These are phyloP conservation scores for Chytridiales sp. DNA, from an alignment of 371 early-diverging fungal genomes.

Conservation along the genomic window DNA sequence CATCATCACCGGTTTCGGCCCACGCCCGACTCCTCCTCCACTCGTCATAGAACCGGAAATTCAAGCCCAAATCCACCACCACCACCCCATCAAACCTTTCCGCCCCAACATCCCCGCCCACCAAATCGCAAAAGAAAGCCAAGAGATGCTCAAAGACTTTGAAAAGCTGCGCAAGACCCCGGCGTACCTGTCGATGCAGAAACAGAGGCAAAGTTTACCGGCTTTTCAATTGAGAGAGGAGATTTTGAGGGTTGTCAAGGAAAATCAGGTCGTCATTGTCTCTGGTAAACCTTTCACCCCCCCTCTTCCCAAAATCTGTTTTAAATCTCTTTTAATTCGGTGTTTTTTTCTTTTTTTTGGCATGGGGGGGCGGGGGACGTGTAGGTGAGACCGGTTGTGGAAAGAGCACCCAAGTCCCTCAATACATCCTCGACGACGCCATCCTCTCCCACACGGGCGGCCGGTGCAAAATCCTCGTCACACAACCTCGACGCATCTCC, in stretches of 20 bases:
- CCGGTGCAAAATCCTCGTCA: constrained; percentile 41
- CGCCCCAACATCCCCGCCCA: background rate
- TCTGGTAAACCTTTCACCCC: constrained; percentile 27
- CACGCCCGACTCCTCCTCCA: background rate
- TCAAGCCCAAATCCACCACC: constrained; percentile 4
- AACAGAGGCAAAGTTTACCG: constrained; percentile 60
- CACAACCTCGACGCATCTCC: constrained; percentile 58
- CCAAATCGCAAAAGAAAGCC: constrained; percentile 6
- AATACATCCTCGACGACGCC: constrained; percentile 52
- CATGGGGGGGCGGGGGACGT: too few species aligned
- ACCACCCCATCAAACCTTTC: constrained; percentile 3
- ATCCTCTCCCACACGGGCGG: constrained; percentile 29
- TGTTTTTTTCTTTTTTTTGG: constrained; percentile 2
- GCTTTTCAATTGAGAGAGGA: constrained; percentile 60
- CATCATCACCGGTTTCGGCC: constrained; percentile 9
- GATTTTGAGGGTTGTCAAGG: constrained; percentile 54
- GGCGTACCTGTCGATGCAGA: constrained; percentile 30
- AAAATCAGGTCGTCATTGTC: constrained; percentile 42
- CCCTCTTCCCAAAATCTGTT: background rate
- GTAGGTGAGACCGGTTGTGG: constrained; percentile 40
- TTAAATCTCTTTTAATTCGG: constrained; percentile 1
- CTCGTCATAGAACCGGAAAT: background rate
- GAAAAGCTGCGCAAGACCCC: constrained; percentile 13
- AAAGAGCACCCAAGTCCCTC: constrained; percentile 70
- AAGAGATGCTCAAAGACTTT: constrained; percentile 16